phyloP scores from a whole-genome alignment of 2,329 filamentous ascomycete species.

The Massarina eburnea region DNA sequence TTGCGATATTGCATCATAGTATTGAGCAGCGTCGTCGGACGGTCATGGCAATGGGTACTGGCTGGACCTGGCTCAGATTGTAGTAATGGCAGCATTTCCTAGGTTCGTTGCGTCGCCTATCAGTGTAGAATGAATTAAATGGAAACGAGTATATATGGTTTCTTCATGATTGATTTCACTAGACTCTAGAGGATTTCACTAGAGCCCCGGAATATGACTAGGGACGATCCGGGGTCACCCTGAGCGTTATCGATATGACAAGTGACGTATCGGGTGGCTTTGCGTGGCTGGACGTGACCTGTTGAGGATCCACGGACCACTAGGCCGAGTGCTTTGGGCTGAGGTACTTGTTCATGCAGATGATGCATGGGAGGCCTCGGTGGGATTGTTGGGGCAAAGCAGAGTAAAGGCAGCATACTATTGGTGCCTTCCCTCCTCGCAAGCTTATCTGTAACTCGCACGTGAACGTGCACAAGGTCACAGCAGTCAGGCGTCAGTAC shows the following conservation, averaged over 20 bases:
- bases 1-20: background rate
- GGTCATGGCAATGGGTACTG: conserved; percentile 1
- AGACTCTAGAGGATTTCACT: too few species aligned
- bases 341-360: background rate
- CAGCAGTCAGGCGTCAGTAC: conserved; percentile 27
- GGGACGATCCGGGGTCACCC: background rate
- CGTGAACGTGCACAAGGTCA: conserved; percentile 12
- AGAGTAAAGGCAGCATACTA: background rate
- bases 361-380: background rate
- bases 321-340: background rate
- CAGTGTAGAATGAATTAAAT: conserved; percentile 12
- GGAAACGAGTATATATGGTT: background rate
- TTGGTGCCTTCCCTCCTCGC: conserved; percentile 10
- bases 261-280: conserved; percentile 9
- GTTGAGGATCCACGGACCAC: background rate
- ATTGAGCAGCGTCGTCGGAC: conserved; percentile 4
- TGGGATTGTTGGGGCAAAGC: background rate
- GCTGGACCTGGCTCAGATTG: conserved; percentile 25
- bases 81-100: conserved; percentile 13
- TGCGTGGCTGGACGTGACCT: background rate
- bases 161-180: background rate
- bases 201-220: too few species aligned
- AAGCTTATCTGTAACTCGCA: conserved; percentile 18
- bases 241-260: conserved; percentile 18
- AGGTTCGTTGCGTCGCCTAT: conserved; percentile 1